Evolutionary conservation across 805 yeast genomes (phyloP).

Genomic region (Wickerhamiella cacticola): DNA sequence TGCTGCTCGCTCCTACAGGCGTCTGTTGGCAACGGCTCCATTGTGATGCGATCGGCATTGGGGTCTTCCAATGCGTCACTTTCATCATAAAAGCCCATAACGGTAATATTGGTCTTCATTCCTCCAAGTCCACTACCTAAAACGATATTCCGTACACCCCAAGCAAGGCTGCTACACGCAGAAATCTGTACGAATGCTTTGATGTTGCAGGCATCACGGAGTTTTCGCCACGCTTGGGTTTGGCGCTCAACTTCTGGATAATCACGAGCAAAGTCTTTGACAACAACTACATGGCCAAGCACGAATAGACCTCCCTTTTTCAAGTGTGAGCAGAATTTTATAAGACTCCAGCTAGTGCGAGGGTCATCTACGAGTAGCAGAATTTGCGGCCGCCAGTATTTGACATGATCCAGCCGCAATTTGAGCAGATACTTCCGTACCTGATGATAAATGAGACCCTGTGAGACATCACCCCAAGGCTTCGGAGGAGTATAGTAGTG

Average conservation of each 20-base stretch:
- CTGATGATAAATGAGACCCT: conserved; percentile 87
- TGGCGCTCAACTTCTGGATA: conserved; percentile 60
- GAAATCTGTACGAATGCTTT: conserved; percentile 94
- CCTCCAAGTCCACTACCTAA: conserved; percentile 97
- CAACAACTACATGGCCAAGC: conserved; percentile 72
- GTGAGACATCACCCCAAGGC: conserved; percentile 98
- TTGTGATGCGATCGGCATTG: conserved; percentile 22
- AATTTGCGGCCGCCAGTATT: conserved; percentile 97
- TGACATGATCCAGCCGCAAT: conserved; percentile 81
- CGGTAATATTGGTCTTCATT: conserved; percentile 93
- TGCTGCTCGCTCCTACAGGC: conserved; percentile 56
- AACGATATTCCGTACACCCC: conserved; percentile 92
- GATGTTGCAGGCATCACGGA: conserved; percentile 63
- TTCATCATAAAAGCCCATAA: conserved; percentile 76
- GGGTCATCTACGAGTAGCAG: conserved; percentile 83
- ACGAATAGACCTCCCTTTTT: conserved; percentile 93
- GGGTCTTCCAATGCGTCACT: neutral
- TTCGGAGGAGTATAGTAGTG: conserved; percentile 91
- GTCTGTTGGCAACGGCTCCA: conserved; percentile 64
- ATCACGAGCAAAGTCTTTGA: conserved; percentile 50
- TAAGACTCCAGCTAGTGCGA: conserved; percentile 79
- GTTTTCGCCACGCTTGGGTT: conserved; percentile 67
- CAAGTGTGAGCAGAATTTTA: conserved; percentile 83
- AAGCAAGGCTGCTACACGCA: conserved; percentile 71
- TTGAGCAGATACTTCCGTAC: conserved; percentile 81